Conservation (phyloP, 768 basidiomycete species). For the Steccherinum ochraceum region DNA sequence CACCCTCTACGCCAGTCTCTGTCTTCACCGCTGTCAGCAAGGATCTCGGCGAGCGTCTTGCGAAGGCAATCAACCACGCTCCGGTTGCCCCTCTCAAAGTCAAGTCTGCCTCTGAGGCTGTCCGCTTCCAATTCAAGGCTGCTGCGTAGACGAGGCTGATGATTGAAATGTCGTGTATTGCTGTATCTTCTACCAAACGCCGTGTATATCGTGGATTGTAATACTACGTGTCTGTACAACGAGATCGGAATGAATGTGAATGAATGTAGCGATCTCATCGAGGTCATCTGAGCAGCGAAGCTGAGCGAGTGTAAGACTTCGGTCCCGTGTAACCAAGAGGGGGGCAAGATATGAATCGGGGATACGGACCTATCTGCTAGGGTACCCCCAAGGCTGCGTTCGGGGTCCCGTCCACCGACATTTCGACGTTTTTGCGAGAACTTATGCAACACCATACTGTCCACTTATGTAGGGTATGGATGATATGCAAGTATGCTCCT, state of each 20-base stretch:
- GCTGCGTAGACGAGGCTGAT: not conserved
- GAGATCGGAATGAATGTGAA: not conserved
- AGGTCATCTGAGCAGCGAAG: not conserved
- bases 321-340: not conserved
- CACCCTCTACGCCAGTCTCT: too few relatives aligned
- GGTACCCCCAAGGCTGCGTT: too few relatives aligned
- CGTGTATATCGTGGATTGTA: not conserved
- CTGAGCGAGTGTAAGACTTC: not conserved
- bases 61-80: constrained; percentile 61
- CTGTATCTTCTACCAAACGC: not conserved
- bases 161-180: not conserved
- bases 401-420: too few relatives aligned
- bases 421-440: too few relatives aligned
- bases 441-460: too few relatives aligned
- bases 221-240: not conserved
- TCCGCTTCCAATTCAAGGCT: constrained; percentile 35
- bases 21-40: constrained; percentile 80
- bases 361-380: not conserved
- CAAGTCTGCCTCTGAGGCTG: constrained; percentile 52
- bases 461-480: too few relatives aligned
- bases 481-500: too few relatives aligned
- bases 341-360: not conserved
- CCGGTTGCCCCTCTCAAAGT: constrained; percentile 53
- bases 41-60: constrained; percentile 67
- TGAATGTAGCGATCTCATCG: not conserved